These are phyloP conservation scores for Eragrostis tef DNA, from an alignment of 202 grass and related monocot genomes.

Conservation along the genomic window DNA sequence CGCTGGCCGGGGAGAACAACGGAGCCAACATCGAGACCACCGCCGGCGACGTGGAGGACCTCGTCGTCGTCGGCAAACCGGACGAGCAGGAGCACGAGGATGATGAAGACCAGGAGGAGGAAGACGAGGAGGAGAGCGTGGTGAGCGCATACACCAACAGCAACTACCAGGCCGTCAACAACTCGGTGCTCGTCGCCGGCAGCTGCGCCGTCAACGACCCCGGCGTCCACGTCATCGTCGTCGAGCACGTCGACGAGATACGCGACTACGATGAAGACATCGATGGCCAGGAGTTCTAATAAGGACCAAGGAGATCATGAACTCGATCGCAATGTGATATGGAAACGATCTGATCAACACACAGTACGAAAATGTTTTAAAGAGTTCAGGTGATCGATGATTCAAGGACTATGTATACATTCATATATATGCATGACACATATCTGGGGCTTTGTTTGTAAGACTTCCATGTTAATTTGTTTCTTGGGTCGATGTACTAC, in stretches of 20 bases:
- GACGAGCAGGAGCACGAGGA: not conserved
- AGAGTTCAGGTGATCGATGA: not conserved
- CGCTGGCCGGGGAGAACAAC: constrained; percentile 66
- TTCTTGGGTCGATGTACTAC: not conserved
- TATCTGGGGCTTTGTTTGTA: not conserved
- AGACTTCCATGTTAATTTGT: constrained; percentile 1
- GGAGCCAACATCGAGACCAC: constrained; percentile 57
- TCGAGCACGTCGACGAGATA: constrained; percentile 65
- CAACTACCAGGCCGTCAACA: constrained; percentile 96
- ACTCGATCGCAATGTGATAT: not conserved
- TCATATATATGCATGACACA: not conserved
- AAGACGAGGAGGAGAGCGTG: constrained; percentile 47
- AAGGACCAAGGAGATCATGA: not conserved
- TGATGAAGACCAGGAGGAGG: constrained; percentile 16
- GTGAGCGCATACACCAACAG: constrained; percentile 74
- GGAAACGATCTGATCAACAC: not conserved
- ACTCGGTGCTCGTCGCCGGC: constrained; percentile 81
- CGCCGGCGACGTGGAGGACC: constrained; percentile 42
- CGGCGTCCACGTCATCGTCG: constrained; percentile 63
- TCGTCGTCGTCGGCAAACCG: constrained; percentile 52
- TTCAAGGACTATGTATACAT: not conserved
- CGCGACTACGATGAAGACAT: constrained; percentile 49
- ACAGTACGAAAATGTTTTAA: not conserved
- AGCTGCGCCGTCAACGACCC: constrained; percentile 68
- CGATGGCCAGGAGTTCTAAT: not conserved